Evolutionary conservation across 176 grass and related monocot species (phyloP).

Genomic region (Oryza longistaminata): DNA sequence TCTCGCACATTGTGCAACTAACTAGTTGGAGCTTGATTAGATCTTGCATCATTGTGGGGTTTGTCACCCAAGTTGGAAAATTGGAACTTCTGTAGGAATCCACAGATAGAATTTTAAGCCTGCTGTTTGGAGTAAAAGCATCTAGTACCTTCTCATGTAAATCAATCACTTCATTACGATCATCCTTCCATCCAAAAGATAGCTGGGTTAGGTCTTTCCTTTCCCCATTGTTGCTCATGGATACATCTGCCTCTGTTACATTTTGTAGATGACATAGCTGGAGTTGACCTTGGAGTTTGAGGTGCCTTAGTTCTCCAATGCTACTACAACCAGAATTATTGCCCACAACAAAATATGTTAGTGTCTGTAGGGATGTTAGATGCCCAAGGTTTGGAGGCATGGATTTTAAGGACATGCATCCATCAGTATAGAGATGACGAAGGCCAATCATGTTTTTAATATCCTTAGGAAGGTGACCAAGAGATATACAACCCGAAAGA

Average conservation of each 20-base stretch:
- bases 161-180: too few relatives aligned
- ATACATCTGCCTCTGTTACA: neutral
- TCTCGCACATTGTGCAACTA: neutral
- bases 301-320: neutral
- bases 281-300: neutral
- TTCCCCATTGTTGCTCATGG: neutral
- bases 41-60: neutral
- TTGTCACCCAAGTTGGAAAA: neutral
- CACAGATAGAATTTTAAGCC: neutral
- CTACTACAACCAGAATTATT: neutral
- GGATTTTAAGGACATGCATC: neutral
- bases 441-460: constrained; percentile 7
- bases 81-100: neutral
- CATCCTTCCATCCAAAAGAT: neutral
- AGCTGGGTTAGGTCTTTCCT: neutral
- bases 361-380: neutral
- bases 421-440: neutral
- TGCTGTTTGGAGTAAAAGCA: neutral
- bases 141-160: constrained; percentile 10
- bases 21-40: constrained; percentile 8
- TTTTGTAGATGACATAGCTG: neutral
- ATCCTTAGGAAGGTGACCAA: neutral
- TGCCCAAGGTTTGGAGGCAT: neutral
- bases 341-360: constrained; percentile 3
- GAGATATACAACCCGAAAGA: neutral